Evolutionary conservation across 768 basidiomycete species (phyloP), one percentile per base, ranked within the genome.

Genomic region (Mycena rosella): DNA sequence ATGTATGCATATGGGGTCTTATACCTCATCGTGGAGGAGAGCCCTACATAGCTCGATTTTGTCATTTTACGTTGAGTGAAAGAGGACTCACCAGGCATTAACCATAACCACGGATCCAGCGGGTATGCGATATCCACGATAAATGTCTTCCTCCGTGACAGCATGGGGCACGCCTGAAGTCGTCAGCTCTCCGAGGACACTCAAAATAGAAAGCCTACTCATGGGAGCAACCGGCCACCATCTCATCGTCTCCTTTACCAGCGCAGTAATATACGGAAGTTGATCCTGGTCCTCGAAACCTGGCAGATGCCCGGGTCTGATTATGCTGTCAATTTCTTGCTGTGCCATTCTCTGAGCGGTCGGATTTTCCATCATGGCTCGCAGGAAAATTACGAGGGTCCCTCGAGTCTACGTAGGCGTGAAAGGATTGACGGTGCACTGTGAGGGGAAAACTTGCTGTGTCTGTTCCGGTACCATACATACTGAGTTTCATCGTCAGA

Each of bases 291-390:
- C 62, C 36, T 24, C 42, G n/a, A 55, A 56, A 18, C 15, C 38
- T 1, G 62, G 62, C 2, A 63, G 45, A 3, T 51, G 59, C 1
- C 59, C 59, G 24, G 59, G 15, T 8, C 72, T 73, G 6, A 76
- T 57, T 13, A 79, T 65, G 1, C 40, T 17, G 64, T 81, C 78
- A 5, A 81, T 70, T 56, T 80, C 76, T 13, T 69, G 61, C 59
- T 81, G 79, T 9, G 75, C 79, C 29, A 63, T 72, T 26, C 66
- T 60, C 59, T 78, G 79, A 3, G 64, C 63, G 13, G 71, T 72
- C 3, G 76, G 78, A 61, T 73, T 71, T 15, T 74, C 65, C 3
- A 78, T 65, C 75, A 80, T 79, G 15, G 77, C 77, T n/a, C 79
- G 57, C 18, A 75, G 42, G 58, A 79, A 77, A 15, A 67, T 67